Base-by-base conservation (phyloP, 2,329 filamentous ascomycete species). In the Apiospora arundinis region DNA sequence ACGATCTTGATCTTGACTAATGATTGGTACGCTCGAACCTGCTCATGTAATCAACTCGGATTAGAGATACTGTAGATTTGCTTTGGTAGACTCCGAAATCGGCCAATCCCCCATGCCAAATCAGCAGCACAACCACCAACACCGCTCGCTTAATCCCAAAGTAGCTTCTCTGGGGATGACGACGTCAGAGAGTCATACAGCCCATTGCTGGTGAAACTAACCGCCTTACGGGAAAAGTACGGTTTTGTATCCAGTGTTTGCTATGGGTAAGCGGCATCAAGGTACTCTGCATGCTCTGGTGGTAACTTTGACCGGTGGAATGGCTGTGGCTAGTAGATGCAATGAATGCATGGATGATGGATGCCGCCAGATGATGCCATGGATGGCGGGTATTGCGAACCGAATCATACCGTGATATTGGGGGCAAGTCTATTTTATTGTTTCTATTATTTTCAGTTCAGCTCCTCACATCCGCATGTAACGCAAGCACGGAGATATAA, bases 21-120 rank as follows among this genome's bases (percentile, higher is more conserved):
- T 32, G 23, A 56, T 56, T 56, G 49, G 14, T 32, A 56, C 18
- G 49, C n/a, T 56, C 16, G 49, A 32, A 18, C 5, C 3, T 56
- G 49, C 49, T 56, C 25, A 56, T 25, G 49, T 56, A 56, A 56
- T n/a, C n/a, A n/a, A n/a, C n/a, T n/a, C n/a, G n/a, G n/a, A n/a
- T n/a, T n/a, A n/a, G n/a, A n/a, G n/a, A n/a, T n/a, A n/a, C n/a
- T n/a, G n/a, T n/a, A n/a, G n/a, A n/a, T n/a, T n/a, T 25, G 48
- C n/a, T 25, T 23, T 25, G 25, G 8, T n/a, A 5, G 56, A 40
- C 56, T 63, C 56, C 56, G 56, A 63, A 32, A 40, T 63, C 56
- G 56, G 56, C 21, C 28, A 9, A 37, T 37, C 28, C 5, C 28
- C 28, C 16, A 56, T 16, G 25, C 28, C 23, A 11, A 18, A 56